These are phyloP conservation scores for Clathrus columnatus DNA, from an alignment of 768 basidiomycete species.

Conservation along the genomic window DNA sequence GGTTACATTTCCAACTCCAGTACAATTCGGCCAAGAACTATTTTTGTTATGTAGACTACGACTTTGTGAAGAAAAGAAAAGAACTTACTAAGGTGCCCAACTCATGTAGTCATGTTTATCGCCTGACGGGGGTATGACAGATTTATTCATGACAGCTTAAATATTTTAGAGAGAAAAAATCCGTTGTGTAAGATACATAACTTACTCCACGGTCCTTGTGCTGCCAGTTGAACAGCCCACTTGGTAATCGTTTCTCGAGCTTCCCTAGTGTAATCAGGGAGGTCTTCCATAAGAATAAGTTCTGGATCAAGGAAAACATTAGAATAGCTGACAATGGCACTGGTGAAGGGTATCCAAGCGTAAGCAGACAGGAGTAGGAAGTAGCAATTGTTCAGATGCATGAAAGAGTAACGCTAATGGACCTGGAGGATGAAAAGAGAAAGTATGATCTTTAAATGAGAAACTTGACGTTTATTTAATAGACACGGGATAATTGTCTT, in stretches of 20 bases:
- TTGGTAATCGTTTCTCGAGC: slow-evolving; percentile 37
- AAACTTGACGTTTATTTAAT: no score
- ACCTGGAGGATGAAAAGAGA: no score
- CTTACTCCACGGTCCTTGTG: slow-evolving; percentile 49
- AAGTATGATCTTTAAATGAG: no score
- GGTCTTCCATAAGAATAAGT: slow-evolving; percentile 36
- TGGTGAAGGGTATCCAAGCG: background rate
- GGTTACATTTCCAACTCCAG: slow-evolving; percentile 47
- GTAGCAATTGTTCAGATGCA: background rate
- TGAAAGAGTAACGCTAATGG: no score
- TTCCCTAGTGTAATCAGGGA: slow-evolving; percentile 32
- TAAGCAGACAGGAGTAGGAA: background rate
- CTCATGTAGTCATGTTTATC: slow-evolving; percentile 59
- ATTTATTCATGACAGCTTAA: slow-evolving; percentile 29
- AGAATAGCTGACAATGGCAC: slow-evolving; percentile 28
- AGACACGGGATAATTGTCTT: no score
- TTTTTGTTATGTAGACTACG: background rate
- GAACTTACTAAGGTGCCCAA: slow-evolving; percentile 58
- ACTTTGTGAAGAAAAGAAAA: background rate
- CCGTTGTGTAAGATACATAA: slow-evolving; percentile 6
- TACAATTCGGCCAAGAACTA: slow-evolving; percentile 49
- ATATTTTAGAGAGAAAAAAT: background rate
- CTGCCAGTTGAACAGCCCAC: slow-evolving; percentile 38
- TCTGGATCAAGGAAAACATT: slow-evolving; percentile 50
- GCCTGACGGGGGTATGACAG: slow-evolving; percentile 27